phyloP scores from a whole-genome alignment of 257 asterid genomes.

The Solanum habrochaites region DNA sequence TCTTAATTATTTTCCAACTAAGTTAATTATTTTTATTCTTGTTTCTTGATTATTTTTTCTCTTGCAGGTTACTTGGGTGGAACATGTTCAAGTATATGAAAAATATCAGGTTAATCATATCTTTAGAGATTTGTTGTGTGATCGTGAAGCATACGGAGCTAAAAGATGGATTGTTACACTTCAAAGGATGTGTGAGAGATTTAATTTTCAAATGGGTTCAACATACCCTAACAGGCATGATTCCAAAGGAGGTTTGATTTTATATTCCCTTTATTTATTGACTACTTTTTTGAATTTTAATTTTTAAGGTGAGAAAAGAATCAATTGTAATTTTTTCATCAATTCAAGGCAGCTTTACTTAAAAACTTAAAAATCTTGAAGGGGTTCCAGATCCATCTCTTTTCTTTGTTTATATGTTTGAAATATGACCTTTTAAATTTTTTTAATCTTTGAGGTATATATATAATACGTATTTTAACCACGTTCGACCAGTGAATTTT shows the following conservation, averaged over 20 bases:
- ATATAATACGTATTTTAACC: neutral
- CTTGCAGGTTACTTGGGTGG: conserved; percentile 65
- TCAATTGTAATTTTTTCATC: neutral
- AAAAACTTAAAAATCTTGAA: conserved; percentile 11
- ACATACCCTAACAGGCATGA: conserved; percentile 13
- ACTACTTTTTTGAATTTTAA: neutral
- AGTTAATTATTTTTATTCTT: neutral
- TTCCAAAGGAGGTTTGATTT: conserved; percentile 41
- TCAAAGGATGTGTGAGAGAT: conserved; percentile 54
- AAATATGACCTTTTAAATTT: neutral
- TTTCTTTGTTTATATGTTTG: neutral
- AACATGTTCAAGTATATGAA: conserved; percentile 70
- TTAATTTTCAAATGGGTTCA: conserved; percentile 28
- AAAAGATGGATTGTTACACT: conserved; percentile 52
- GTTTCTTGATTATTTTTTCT: neutral
- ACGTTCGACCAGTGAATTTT: neutral
- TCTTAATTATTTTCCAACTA: neutral
- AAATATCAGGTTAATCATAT: conserved; percentile 36
- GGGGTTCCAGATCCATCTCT: conserved; percentile 16
- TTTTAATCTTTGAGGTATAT: neutral
- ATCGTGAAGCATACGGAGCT: conserved; percentile 60
- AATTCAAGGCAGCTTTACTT: neutral
- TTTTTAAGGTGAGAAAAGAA: neutral
- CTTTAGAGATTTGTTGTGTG: conserved; percentile 40
- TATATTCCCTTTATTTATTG: neutral